Evolutionary conservation across 495 filamentous ascomycete genomes (phyloP).

Genomic region (Barbatosphaeria neglecta): DNA sequence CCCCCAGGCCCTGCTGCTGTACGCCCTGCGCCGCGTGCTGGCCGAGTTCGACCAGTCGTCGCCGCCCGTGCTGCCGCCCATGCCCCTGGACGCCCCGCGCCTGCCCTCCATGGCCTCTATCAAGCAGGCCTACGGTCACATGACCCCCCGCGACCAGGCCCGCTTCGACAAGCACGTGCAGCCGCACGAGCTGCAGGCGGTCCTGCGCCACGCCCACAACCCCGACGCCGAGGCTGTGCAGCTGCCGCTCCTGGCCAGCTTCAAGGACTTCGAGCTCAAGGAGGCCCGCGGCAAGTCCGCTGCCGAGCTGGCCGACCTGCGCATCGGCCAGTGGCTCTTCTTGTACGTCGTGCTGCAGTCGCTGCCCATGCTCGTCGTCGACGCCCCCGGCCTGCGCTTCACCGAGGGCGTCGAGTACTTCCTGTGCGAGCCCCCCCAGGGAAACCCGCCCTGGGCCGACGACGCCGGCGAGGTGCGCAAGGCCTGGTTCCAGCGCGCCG

Average conservation of each 20-base stretch:
- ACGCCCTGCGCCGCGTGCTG: slow-evolving; percentile 57
- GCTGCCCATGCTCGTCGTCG: slow-evolving; percentile 78
- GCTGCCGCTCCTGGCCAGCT: slow-evolving; percentile 61
- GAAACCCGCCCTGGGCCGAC: slow-evolving; percentile 74
- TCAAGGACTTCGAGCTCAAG: slow-evolving; percentile 72
- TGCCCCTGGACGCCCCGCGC: slow-evolving; percentile 82
- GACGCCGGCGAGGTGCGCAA: slow-evolving; percentile 51
- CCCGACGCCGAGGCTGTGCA: slow-evolving; percentile 47
- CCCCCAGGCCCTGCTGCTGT: slow-evolving; percentile 13
- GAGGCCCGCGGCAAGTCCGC: slow-evolving; percentile 58
- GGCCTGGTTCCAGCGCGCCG: slow-evolving; percentile 71
- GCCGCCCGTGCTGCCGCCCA: slow-evolving; percentile 78
- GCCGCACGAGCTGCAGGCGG: slow-evolving; percentile 58
- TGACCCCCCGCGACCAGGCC: slow-evolving; percentile 61
- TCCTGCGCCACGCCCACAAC: slow-evolving; percentile 69
- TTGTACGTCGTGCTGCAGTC: slow-evolving; percentile 84
- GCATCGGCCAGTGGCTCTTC: slow-evolving; percentile 88
- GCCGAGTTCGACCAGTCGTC: slow-evolving; percentile 78
- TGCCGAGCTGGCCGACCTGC: slow-evolving; percentile 62
- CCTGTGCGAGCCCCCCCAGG: slow-evolving; percentile 80
- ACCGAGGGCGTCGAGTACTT: slow-evolving; percentile 88
- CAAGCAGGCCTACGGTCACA: slow-evolving; percentile 45
- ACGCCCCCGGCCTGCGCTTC: slow-evolving; percentile 67
- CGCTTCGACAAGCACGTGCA: slow-evolving; percentile 55
- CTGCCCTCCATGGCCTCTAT: slow-evolving; percentile 56